Percentiles rank a stretch among this genome's conserved stretches.
Evolutionary conservation across 2,329 filamentous ascomycete species (phyloP).

Genomic region (Macrophomina tecta): DNA sequence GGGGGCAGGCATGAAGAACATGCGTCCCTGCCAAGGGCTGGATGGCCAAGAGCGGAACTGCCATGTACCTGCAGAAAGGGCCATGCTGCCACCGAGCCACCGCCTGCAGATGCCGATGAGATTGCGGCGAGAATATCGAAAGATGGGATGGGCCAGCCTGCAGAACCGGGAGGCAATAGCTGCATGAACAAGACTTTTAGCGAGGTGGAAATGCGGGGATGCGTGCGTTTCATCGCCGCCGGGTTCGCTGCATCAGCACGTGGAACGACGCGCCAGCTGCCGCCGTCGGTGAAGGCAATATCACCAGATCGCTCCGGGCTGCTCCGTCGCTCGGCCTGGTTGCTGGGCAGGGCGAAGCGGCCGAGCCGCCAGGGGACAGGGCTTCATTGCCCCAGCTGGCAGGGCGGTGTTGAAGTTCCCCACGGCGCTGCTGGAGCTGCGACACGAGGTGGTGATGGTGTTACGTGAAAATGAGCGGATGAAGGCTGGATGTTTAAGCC

Average conservation of each 20-base stretch:
- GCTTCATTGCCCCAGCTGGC: background rate
- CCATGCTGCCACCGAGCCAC: background rate
- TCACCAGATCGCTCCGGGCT: background rate
- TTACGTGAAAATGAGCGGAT: conserved; percentile 7
- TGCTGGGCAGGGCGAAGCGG: background rate
- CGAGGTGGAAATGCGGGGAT: conserved; percentile 19
- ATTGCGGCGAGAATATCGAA: background rate
- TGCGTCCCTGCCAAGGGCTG: background rate
- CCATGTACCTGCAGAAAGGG: background rate
- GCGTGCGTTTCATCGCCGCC: conserved; percentile 14
- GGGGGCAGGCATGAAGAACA: background rate
- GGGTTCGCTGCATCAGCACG: background rate
- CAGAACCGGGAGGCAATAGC: background rate
- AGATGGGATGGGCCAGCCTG: background rate
- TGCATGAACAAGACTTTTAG: conserved; percentile 10
- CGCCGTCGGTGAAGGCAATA: background rate
- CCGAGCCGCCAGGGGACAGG: background rate
- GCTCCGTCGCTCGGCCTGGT: background rate
- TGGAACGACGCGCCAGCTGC: conserved; percentile 15
- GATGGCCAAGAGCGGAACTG: background rate
- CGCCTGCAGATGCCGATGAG: background rate
- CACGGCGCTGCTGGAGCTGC: background rate
- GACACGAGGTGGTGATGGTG: background rate
- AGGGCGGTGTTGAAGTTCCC: too few species aligned
- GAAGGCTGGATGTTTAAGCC: background rate